Base-by-base conservation (phyloP, 306 rosid genomes). In the Rosa rugosa region DNA sequence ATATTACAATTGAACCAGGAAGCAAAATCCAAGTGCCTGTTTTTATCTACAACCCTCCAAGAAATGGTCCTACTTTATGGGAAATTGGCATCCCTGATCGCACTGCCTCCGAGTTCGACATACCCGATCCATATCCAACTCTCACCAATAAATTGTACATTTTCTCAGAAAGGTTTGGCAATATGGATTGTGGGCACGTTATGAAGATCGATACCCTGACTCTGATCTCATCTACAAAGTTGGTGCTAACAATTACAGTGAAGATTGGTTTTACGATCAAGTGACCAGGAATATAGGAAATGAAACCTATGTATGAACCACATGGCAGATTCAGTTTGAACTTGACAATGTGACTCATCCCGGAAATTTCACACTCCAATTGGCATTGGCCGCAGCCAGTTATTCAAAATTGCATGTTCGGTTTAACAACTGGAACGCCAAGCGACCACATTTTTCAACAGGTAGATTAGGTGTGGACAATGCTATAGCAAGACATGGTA, bases 41-140 rank as follows among this genome's bases (percentile, higher is more conserved):
- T 41, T 25, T 91, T 20, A 85, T 84, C 0, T 91, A 82, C 59
- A 57, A 20, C n/a, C 91, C 94, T 75, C 97, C 99, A 60, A 92
- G 96, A 84, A 87, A 83, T 67, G 97, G 97, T 12, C 87, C 94
- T 0, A 92, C 95, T 3, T 67, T 95, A 0, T 95, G 97, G 99
- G 97, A 92, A 77, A 95, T 94, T 12, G 97, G 99, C 64, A n/a
- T 89, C 71, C 97, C 97, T 2, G 99, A 94, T 75, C 95, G 99
- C 4, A 64, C 90, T 8, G 97, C 99, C 0, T 84, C 75, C 0
- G 97, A 95, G 79, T 92, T 88, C 45, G 79, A 13, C 51, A 46
- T 92, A 47, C 99, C 99, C 10, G 84, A 83, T 11, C 86, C 97
- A 2, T 7, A 82, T 22, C 88, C 97, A 1, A 79, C 44, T 1